A percentile compares a stretch with the other conserved stretches of the same genome.
Evolutionary conservation across 805 yeast species (phyloP).

Genomic region (Metschnikowia kunwiensis): DNA sequence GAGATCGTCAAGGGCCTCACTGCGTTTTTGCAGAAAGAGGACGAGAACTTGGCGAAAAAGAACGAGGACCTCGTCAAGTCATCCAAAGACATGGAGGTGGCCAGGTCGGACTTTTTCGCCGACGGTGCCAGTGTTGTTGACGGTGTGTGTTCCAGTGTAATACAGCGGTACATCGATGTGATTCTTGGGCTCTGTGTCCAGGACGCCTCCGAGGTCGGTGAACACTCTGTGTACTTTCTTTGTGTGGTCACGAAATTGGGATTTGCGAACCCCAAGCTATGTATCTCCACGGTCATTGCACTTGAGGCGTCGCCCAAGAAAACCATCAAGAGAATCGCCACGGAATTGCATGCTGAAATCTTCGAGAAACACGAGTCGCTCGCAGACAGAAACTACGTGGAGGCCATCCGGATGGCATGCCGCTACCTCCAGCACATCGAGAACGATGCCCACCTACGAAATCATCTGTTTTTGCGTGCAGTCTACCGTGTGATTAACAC

Average conservation of each 20-base stretch:
- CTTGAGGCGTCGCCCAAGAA: constrained; percentile 52
- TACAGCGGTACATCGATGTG: constrained; percentile 54
- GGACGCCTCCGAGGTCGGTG: constrained; percentile 46
- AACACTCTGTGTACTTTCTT: constrained; percentile 52
- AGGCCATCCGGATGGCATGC: constrained; percentile 58
- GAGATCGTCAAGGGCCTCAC: constrained; percentile 56
- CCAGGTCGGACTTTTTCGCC: constrained; percentile 48
- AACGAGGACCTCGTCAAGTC: constrained; percentile 49
- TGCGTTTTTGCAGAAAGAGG: constrained; percentile 58
- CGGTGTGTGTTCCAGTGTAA: constrained; percentile 70
- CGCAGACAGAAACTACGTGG: constrained; percentile 60
- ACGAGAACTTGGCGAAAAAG: constrained; percentile 41
- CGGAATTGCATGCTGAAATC: constrained; percentile 50
- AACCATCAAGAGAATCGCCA: constrained; percentile 46
- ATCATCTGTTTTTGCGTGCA: constrained; percentile 32
- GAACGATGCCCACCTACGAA: constrained; percentile 21
- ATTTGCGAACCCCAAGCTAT: constrained; percentile 68
- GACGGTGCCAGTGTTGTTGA: constrained; percentile 43
- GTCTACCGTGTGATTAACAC: constrained; percentile 45
- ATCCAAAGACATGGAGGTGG: constrained; percentile 33
- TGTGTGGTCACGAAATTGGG: constrained; percentile 60
- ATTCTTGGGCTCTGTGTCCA: constrained; percentile 49
- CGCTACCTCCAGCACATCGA: constrained; percentile 33
- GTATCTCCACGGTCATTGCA: constrained; percentile 69
- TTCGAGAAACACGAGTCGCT: constrained; percentile 69